phyloP scores from a whole-genome alignment of 371 early-diverging fungal genomes.

The Lichtheimia ornata region DNA sequence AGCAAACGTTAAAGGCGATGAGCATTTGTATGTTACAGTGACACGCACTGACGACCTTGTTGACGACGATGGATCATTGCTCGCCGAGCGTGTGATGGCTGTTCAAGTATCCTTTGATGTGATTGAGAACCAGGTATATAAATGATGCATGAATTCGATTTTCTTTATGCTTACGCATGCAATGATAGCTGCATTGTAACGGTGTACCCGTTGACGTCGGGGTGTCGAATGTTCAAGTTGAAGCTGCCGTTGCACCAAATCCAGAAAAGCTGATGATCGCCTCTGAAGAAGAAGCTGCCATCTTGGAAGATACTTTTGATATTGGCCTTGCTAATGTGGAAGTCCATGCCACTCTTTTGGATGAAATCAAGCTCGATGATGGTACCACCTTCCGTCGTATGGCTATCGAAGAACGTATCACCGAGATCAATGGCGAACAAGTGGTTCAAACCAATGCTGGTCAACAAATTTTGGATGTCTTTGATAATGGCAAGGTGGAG shows the following conservation, averaged over 20 bases:
- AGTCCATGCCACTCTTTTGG: slow-evolving; percentile 58
- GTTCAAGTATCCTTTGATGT: slow-evolving; percentile 74
- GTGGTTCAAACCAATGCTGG: slow-evolving; percentile 70
- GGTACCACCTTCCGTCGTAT: slow-evolving; percentile 58
- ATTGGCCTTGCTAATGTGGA: slow-evolving; percentile 71
- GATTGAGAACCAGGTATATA: slow-evolving; percentile 51
- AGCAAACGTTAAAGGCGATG: slow-evolving; percentile 31
- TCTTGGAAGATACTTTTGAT: slow-evolving; percentile 60
- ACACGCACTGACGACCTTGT: slow-evolving; percentile 72
- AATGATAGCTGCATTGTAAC: slow-evolving; percentile 55
- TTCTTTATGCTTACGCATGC: not conserved
- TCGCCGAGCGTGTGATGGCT: slow-evolving; percentile 68
- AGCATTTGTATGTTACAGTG: slow-evolving; percentile 59
- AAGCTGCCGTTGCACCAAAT: slow-evolving; percentile 56
- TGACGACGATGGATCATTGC: slow-evolving; percentile 61
- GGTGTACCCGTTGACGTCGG: slow-evolving; percentile 61
- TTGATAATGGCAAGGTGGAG: slow-evolving; percentile 51
- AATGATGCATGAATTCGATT: not conserved
- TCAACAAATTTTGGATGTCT: slow-evolving; percentile 71
- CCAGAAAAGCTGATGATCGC: slow-evolving; percentile 45
- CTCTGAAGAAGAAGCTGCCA: slow-evolving; percentile 53
- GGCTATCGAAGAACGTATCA: slow-evolving; percentile 60
- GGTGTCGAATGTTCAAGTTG: slow-evolving; percentile 58
- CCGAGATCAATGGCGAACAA: slow-evolving; percentile 70
- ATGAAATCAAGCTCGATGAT: slow-evolving; percentile 52